Evolutionary conservation across 352 stramenopile species (phyloP), one percentile per base, ranked within the genome.

Genomic region (Nothophytophthora sp.): DNA sequence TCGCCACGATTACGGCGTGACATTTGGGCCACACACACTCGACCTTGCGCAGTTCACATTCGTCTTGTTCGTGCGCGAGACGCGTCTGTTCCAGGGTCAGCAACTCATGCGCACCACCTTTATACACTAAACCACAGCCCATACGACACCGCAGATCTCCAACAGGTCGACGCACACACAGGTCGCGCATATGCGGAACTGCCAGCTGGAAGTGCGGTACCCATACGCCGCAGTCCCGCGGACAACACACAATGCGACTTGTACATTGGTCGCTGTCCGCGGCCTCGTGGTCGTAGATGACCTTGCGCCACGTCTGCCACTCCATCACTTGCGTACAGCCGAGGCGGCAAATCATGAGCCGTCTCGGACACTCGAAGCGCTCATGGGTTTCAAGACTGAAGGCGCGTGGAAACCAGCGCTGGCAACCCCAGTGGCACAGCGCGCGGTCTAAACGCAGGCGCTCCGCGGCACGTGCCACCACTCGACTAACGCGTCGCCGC

Each of bases 11-110:
- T 2, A 50, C 24, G 1, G 63, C 73, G 13, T 71, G 60, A 44
- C 82, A 92, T 29, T 76, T 73, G 11, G 79, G 79, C 82, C 82
- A 92, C 23, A 71, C 86, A 50, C 82, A 92, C 42, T 75, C 67
- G 5, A 90, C 77, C 42, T 86, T 81, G 5, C 82, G 82, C 7
- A 85, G 42, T 13, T 48, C 44, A 24, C 82, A 92, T 25, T 81
- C 74, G 22, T 92, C 82, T 60, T 88, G 64, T 30, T 92, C 82
- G 48, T 92, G 82, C 6, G 73, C 66, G 3, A 81, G 68, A 4
- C 82, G 77, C 23, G 68, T 68, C 54, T 90, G 79, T 33, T 92
- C 82, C 18, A 92, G 60, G 4, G 64, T 50, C 5, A 92, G 42
- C 3, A 92, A 63, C 45, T 86, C 67, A 29, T 90, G 69, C 1